These are phyloP conservation scores for Neoboletus subvelutipes DNA, from an alignment of 768 basidiomycete species.

Conservation along the genomic window DNA sequence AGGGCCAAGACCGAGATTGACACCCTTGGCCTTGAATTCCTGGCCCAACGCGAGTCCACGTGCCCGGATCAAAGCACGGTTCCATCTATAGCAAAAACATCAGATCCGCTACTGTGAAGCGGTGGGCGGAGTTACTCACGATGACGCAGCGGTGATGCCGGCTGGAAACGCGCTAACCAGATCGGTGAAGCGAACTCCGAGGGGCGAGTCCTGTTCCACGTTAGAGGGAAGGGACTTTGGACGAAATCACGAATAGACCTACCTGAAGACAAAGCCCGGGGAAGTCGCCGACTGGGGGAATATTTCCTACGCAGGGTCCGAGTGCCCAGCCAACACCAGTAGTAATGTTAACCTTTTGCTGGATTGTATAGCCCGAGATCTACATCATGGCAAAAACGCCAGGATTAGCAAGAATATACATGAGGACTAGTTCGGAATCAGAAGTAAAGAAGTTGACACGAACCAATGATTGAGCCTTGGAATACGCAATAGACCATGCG, in stretches of 20 bases:
- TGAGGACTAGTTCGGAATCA: not conserved
- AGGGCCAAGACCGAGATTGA: constrained; percentile 73
- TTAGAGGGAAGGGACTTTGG: not conserved
- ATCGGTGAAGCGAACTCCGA: constrained; percentile 77
- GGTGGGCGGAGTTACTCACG: constrained; percentile 43
- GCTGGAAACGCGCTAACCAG: constrained; percentile 79
- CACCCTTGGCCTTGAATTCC: constrained; percentile 83
- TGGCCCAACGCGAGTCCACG: constrained; percentile 78
- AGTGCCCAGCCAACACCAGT: constrained; percentile 55
- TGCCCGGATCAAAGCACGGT: constrained; percentile 71
- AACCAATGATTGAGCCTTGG: constrained; percentile 57
- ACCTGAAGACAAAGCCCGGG: constrained; percentile 75
- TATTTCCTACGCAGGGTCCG: constrained; percentile 74
- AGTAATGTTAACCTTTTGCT: constrained; percentile 62
- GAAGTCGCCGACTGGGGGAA: constrained; percentile 49
- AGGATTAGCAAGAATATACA: not conserved
- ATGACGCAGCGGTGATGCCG: constrained; percentile 79
- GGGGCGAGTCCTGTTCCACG: constrained; percentile 58
- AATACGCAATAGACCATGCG: constrained; percentile 59
- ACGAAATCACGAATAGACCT: constrained; percentile 4
- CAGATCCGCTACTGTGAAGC: not conserved
- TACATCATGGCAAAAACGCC: constrained; percentile 19
- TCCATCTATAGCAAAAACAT: constrained; percentile 48
- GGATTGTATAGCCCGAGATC: constrained; percentile 51
- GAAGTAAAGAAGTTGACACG: constrained; percentile 13